Percentiles rank a stretch among this genome's conserved stretches.
Conservation (phyloP, 2,329 filamentous ascomycete species). For the Aspergillus fischeri region DNA sequence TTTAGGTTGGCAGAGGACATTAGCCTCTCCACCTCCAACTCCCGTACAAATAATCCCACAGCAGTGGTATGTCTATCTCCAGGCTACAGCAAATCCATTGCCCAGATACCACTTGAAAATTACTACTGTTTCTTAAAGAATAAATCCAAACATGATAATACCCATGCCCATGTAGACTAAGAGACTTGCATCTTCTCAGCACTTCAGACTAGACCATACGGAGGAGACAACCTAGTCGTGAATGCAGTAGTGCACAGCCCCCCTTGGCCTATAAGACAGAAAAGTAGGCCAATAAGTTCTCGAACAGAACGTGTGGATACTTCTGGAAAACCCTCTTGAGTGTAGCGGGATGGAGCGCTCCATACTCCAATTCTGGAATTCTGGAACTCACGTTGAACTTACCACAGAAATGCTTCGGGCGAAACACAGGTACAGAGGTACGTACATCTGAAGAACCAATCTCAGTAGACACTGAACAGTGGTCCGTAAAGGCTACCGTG, state of each 20-base stretch:
- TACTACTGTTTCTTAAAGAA: too few relatives aligned
- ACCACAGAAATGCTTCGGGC: not conserved
- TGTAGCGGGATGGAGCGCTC: too few relatives aligned
- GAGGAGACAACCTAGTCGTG: not conserved
- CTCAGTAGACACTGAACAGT: not conserved
- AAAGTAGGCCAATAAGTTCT: too few relatives aligned
- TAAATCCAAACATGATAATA: not conserved
- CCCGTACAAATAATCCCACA: not conserved
- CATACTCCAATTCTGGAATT: not conserved
- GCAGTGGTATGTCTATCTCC: not conserved
- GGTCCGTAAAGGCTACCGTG: not conserved
- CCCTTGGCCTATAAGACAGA: not conserved
- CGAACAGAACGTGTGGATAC: not conserved
- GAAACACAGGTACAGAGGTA: not conserved
- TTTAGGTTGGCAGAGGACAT: not conserved
- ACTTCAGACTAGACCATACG: too few relatives aligned
- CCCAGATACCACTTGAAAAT: too few relatives aligned
- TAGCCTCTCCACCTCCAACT: not conserved
- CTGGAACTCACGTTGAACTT: not conserved
- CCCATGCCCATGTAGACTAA: too few relatives aligned
- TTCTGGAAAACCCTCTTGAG: too few relatives aligned
- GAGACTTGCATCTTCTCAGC: not conserved
- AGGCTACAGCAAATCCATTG: not conserved
- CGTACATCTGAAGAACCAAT: not conserved
- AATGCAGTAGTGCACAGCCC: not conserved